Base-by-base conservation (phyloP, 768 basidiomycete genomes). In the Kockovaella imperatae region DNA sequence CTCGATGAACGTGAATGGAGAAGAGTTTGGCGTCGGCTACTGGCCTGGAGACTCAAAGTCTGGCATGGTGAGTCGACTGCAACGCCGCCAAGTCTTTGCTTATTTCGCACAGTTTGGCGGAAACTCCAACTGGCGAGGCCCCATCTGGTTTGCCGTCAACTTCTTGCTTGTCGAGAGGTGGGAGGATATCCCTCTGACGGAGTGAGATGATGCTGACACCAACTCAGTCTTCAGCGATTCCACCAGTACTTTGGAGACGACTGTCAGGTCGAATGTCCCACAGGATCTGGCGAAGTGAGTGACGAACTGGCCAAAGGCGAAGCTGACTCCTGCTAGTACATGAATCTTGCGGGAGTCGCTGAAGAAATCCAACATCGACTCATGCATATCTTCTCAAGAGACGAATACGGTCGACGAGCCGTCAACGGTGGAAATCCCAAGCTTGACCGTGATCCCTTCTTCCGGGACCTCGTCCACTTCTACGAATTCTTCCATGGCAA, bases 301-400 rank as follows among this genome's bases (percentile, higher is more conserved):
- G 23, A 3, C 7, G 17, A 5, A 31, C 10, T 42, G 35, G 6
- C 25, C 25, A 15, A 20, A 48, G 52, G 30, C 39, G 20, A 46
- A 24, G 4, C 45, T 50, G 39, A 49, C 31, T 32, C 4, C 11
- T 7, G 4, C 1, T 35, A 55, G 57, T 88, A 83, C 72, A 96
- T 96, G 90, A 87, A 89, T 67, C 80, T 99, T 6, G 87, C 84
- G 8, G 78, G 80, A 49, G 89, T 93, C 17, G 89, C 95, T 4
- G 93, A 96, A 63, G 95, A 99, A 71, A 90, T 99, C 47, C 95
- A 97, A 71, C 93, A 97, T 67, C 83, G 95, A n/a, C 82, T 97
- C 53, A 99, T 97, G 47, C 90, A 97, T 70, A 89, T 99, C 60
- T 99, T 99, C 63, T 83, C 87, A n/a, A 81, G 90, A 23, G 93